These are phyloP conservation scores for Trifolium repens DNA, from an alignment of 306 rosid species.

Conservation along the genomic window DNA sequence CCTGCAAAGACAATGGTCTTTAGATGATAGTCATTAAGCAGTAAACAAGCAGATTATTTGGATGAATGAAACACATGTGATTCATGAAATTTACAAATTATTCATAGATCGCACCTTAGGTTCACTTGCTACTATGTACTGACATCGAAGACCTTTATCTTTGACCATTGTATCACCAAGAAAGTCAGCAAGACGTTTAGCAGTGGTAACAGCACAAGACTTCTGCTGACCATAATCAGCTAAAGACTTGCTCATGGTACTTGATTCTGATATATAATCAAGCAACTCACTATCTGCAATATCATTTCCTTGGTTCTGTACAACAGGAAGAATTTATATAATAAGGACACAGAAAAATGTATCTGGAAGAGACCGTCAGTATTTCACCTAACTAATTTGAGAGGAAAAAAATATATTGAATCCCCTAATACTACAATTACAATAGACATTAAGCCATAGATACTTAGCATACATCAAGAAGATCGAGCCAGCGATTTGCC, in stretches of 20 bases:
- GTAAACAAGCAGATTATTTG: conserved; percentile 36
- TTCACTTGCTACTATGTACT: conserved; percentile 95
- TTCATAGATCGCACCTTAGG: conserved; percentile 66
- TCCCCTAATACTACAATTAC: conserved; percentile 32
- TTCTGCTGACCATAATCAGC: conserved; percentile 88
- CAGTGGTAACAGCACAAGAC: conserved; percentile 97
- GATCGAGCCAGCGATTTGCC: conserved; percentile 96
- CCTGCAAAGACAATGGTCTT: conserved; percentile 58
- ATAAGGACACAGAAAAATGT: conserved; percentile 25
- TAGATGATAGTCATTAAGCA: conserved; percentile 14
- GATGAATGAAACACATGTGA: conserved; percentile 29
- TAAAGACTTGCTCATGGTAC: conserved; percentile 99
- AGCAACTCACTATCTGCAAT: conserved; percentile 92
- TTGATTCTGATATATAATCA: conserved; percentile 97
- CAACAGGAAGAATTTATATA: conserved; percentile 27
- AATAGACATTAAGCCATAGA: conserved; percentile 33
- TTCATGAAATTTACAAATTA: conserved; percentile 11
- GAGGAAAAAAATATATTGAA: background rate
- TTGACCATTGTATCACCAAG: conserved; percentile 96
- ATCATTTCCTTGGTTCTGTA: conserved; percentile 91
- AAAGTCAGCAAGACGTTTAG: conserved; percentile 93
- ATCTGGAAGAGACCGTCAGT: conserved; percentile 20
- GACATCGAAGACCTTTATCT: conserved; percentile 97
- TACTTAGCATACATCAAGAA: conserved; percentile 82
- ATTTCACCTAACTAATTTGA: conserved; percentile 37